Evolutionary conservation across 108 stramenopile genomes (phyloP), one percentile per base, ranked within the genome.

Genomic region (Bacterosira constricta): DNA sequence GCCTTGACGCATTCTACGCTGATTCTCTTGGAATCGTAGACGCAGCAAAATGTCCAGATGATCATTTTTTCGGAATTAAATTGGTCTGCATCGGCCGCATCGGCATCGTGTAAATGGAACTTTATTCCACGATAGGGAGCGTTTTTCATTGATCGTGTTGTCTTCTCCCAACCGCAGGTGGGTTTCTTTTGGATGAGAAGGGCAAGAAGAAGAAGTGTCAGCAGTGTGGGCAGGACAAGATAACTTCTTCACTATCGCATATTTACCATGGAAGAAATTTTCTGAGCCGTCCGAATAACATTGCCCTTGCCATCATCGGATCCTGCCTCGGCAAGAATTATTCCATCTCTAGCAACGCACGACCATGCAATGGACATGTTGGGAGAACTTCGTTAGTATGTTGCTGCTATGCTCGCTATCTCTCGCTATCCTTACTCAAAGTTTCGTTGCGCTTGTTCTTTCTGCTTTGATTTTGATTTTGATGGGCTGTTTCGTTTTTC

Each of bases 81-180:
- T 10, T 62, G 37, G 13, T 62, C 60, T 1, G 1, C 32, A 17
- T 53, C 50, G 45, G 15, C 44, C 26, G 34, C 31, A 6, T 20
- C 53, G 36, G 49, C 17, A 29, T 90, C 89, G 44, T 82, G 83
- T 0, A 91, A 53, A 49, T 91, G 87, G 69, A 91, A 87, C 61
- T 91, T 91, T 41, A 87, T 65, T 26, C 58, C 79, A 1, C 72
- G 54, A 56, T 59, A 73, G 11, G 36, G 34, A 29, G 31, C 41
- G 53, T 50, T n/a, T 58, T 55, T 55, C 17, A 61, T 34, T 37
- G 69, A 59, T 39, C 58, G 42, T 35, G 76, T 42, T 35, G 76
- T 42, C 17, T 72, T 82, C 75, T 91, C 90, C 75, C 76, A 91
- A 0, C 90, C 90, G 6, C 83, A 80, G 18, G 90, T 91, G 17